Conservation (phyloP, 148 eudicot species). For the Dysphania ambrosioides region DNA sequence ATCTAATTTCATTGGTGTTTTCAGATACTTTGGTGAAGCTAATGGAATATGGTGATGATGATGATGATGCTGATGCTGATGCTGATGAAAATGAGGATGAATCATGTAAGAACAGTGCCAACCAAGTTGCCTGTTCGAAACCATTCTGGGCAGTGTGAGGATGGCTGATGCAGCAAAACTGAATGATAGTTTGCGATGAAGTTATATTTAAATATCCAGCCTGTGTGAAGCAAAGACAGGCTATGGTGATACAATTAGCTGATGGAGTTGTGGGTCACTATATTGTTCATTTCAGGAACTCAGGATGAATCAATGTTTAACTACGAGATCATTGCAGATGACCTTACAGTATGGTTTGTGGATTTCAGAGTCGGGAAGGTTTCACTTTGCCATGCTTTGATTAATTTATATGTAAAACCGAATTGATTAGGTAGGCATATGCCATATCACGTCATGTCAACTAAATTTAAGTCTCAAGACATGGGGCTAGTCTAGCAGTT, state of each 20-base stretch:
- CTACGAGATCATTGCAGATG: background rate
- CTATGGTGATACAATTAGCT: background rate
- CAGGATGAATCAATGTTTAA: background rate
- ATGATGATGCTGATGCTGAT: slow-evolving; percentile 51
- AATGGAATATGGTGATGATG: slow-evolving; percentile 85
- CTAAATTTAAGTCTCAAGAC: too few species aligned
- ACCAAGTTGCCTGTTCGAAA: slow-evolving; percentile 33
- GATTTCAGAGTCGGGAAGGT: background rate
- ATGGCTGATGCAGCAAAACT: slow-evolving; percentile 1
- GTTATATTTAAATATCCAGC: background rate
- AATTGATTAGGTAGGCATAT: too few species aligned
- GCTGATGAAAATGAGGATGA: slow-evolving; percentile 31
- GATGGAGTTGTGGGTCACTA: background rate
- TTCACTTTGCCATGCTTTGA: background rate
- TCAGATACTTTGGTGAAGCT: slow-evolving; percentile 80
- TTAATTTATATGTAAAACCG: too few species aligned
- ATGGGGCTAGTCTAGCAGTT: too few species aligned
- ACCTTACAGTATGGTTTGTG: background rate
- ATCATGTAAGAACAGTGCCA: slow-evolving; percentile 26
- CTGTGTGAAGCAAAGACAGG: background rate
- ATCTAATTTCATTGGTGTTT: slow-evolving; percentile 20
- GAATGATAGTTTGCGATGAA: background rate
- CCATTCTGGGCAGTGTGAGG: slow-evolving; percentile 77
- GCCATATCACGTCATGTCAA: too few species aligned
- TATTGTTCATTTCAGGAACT: too few species aligned